phyloP scores from a whole-genome alignment of 139 green algal genomes.

The Tetraselmis striata region DNA sequence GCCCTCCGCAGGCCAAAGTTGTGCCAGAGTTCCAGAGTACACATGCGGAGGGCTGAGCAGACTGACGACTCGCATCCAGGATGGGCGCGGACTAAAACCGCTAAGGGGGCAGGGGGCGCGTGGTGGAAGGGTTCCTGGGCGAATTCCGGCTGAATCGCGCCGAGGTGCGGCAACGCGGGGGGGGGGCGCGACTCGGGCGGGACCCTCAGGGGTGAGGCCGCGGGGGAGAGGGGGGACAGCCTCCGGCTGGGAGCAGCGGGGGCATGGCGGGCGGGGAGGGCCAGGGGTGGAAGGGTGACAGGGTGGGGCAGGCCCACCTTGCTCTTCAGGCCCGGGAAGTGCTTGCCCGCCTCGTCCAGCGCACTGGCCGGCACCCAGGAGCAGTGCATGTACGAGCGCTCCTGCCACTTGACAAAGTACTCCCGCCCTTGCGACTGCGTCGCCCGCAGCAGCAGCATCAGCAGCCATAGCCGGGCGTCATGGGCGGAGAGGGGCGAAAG shows the following conservation, averaged over 20 bases:
- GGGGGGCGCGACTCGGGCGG: background rate
- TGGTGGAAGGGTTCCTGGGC: too few species aligned
- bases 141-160: background rate
- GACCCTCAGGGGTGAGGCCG: background rate
- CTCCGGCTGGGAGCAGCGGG: too few species aligned
- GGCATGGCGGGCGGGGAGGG: too few species aligned
- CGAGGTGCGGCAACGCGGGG: background rate
- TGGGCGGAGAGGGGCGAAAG: too few species aligned
- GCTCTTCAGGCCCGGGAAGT: constrained; percentile 8
- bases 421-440: constrained; percentile 4
- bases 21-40: too few species aligned
- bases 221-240: background rate
- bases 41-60: too few species aligned
- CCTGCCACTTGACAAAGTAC: constrained; percentile 63
- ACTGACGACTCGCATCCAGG: too few species aligned
- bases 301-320: constrained; percentile 7
- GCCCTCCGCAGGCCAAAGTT: too few species aligned
- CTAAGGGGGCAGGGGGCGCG: too few species aligned
- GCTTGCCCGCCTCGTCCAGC: constrained; percentile 20
- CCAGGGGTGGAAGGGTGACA: too few species aligned
- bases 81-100: too few species aligned
- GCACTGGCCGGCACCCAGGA: constrained; percentile 40
- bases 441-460: background rate
- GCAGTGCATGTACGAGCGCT: constrained; percentile 46
- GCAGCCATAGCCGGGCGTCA: too few species aligned